phyloP scores from a whole-genome alignment of 2,329 filamentous ascomycete genomes.

The Diplodia corticola region DNA sequence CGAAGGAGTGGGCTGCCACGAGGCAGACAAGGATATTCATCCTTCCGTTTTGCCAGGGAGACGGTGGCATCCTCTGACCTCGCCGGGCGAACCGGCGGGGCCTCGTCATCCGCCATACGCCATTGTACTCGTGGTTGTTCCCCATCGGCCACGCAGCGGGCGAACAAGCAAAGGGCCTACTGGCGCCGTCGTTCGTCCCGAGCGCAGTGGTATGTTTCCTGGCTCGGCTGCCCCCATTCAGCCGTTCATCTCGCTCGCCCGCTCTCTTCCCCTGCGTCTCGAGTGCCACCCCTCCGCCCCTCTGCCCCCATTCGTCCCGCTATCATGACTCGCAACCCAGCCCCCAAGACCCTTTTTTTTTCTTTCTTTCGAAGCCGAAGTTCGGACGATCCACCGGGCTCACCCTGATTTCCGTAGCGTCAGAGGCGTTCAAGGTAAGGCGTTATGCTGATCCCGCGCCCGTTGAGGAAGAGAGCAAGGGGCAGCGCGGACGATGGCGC shows the following conservation, averaged over 20 bases:
- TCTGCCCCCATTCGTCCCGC: neutral
- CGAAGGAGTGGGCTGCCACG: slow-evolving; percentile 5
- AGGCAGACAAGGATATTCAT: slow-evolving; percentile 5
- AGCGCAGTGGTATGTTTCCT: neutral
- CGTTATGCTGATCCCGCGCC: neutral
- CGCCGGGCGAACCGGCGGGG: neutral
- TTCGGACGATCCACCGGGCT: slow-evolving; percentile 4
- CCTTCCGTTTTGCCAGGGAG: neutral
- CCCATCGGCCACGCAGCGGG: neutral
- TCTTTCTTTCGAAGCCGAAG: neutral
- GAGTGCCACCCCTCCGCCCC: neutral
- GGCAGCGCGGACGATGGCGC: neutral
- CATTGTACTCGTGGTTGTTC: neutral
- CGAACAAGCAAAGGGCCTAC: neutral
- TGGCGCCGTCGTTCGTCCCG: neutral
- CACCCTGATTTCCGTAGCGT: neutral
- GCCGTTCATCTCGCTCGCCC: neutral
- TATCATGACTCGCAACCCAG: slow-evolving; percentile 3
- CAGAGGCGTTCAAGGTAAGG: neutral
- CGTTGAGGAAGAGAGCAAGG: neutral
- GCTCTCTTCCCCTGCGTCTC: neutral
- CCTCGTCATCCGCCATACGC: neutral
- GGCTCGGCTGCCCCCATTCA: neutral
- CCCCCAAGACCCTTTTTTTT: neutral
- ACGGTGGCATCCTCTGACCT: neutral